Conservation (phyloP, 2,329 filamentous ascomycete species). For the Achaetomium macrosporum region DNA sequence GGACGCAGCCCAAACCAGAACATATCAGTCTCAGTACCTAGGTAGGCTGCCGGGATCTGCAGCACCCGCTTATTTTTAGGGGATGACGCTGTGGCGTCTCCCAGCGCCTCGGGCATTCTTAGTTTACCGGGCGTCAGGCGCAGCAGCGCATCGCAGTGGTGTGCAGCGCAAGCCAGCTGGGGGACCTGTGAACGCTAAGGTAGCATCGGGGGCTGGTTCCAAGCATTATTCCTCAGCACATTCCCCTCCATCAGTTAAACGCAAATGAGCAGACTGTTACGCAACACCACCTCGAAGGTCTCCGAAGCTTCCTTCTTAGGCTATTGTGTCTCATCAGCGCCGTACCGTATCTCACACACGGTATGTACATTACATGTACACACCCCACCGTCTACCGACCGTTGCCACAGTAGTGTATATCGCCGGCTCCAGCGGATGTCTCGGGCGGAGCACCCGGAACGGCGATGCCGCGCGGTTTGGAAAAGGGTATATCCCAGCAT, state of each 20-base stretch:
- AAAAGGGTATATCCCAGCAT: no score
- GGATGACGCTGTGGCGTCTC: constrained; percentile 11
- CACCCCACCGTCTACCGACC: background rate
- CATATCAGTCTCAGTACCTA: no score
- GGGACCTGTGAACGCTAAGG: background rate
- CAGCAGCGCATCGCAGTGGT: background rate
- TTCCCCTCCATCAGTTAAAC: no score
- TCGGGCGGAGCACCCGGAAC: background rate
- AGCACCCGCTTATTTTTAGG: constrained; percentile 11
- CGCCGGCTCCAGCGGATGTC: background rate
- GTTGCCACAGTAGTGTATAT: background rate
- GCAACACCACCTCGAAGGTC: no score
- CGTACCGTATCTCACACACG: constrained; percentile 12
- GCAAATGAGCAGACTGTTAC: no score
- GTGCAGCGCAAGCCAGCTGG: background rate
- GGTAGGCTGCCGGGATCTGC: no score
- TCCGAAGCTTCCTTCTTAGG: no score
- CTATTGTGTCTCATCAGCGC: constrained; percentile 1
- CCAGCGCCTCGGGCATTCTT: background rate
- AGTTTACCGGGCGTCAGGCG: background rate
- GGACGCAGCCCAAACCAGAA: no score
- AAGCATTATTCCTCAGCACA: no score
- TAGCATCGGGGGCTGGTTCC: background rate
- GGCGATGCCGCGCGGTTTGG: no score
- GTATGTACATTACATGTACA: no score